These are phyloP conservation scores for Dicorynia guianensis DNA, from an alignment of 306 rosid species.

Conservation along the genomic window DNA sequence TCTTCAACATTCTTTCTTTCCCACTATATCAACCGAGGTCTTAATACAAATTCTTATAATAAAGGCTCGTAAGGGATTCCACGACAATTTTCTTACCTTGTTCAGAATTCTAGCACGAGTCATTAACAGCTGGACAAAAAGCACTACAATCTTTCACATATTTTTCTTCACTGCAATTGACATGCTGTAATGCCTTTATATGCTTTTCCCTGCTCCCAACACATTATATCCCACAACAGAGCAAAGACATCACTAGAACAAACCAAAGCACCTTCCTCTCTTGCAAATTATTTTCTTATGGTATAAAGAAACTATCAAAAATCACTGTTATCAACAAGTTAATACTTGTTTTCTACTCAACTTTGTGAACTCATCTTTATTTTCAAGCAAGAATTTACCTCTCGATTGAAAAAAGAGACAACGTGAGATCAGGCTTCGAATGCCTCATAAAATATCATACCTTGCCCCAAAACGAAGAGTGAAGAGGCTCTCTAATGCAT, in stretches of 20 bases:
- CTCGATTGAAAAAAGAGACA: not conserved
- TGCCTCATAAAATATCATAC: conserved; percentile 43
- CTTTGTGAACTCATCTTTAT: not conserved
- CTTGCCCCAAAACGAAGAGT: conserved; percentile 87
- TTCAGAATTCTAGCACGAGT: conserved; percentile 58
- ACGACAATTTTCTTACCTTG: conserved; percentile 52
- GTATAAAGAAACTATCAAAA: not conserved
- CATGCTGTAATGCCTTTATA: conserved; percentile 64
- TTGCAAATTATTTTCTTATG: conserved; percentile 4
- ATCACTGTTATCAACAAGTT: not conserved
- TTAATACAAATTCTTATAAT: conserved; percentile 13
- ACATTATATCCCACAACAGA: conserved; percentile 33
- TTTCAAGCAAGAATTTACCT: not conserved
- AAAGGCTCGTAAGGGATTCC: conserved; percentile 19
- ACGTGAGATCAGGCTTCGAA: conserved; percentile 4
- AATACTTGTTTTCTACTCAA: conserved; percentile 7
- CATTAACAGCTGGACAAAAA: conserved; percentile 48
- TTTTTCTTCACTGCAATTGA: conserved; percentile 55
- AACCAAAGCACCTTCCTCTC: not conserved
- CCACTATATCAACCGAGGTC: conserved; percentile 47
- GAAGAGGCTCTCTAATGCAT: conserved; percentile 79
- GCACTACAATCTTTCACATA: conserved; percentile 38
- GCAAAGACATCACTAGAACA: conserved; percentile 9
- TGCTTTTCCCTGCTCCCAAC: conserved; percentile 72
- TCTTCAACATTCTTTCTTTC: conserved; percentile 58